Evolutionary conservation across 305 asterid genomes (phyloP), one percentile per base, ranked within the genome.

Genomic region (Fraxinus baroniana): DNA sequence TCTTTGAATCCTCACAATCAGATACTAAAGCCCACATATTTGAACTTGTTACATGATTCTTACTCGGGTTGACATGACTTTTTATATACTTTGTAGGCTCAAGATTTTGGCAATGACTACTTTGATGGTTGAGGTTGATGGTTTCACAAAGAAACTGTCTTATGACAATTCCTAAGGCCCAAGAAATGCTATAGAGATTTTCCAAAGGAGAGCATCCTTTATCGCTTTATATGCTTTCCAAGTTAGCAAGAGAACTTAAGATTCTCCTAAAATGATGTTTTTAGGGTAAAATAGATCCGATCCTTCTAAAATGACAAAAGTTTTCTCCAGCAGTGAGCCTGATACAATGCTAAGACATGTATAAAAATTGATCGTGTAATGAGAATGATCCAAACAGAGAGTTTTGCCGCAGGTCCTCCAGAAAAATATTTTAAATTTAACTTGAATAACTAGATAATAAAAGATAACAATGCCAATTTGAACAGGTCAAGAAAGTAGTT

Each of bases 321-420:
- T 70, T 37, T 60, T 24, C 49, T 41, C 41, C 49, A 22, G 24
- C 62, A 7, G 75, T 37, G 52, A 66, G 74, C 37, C 74, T 55
- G 77, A 36, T 15, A 32, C 9, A 80, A 4, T 44, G 80, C 79
- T 30, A 71, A 79, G 26, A 24, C 79, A 74, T 41, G 32, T 10
- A 55, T 35, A 70, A 73, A 70, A 49, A 35, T 33, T 71, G 41
- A 36, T 66, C 2, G n/a, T 12, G 35, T 68, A 26, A 68, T 49
- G 2, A 41, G 15, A 79, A 75, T 17, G 78, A 81, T 81, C 74
- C 71, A 24, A 68, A 78, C 46, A 78, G 74, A 60, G 73, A 74
- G 75, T 49, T 76, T 36, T 20, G 64, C 6, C 60, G 57, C 28
- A 76, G 57, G 60, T 37, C 46, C 36, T 71, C 66, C 55, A 82